phyloP scores from a whole-genome alignment of 202 grass and related monocot species.

The Hordeum pubiflorum region DNA sequence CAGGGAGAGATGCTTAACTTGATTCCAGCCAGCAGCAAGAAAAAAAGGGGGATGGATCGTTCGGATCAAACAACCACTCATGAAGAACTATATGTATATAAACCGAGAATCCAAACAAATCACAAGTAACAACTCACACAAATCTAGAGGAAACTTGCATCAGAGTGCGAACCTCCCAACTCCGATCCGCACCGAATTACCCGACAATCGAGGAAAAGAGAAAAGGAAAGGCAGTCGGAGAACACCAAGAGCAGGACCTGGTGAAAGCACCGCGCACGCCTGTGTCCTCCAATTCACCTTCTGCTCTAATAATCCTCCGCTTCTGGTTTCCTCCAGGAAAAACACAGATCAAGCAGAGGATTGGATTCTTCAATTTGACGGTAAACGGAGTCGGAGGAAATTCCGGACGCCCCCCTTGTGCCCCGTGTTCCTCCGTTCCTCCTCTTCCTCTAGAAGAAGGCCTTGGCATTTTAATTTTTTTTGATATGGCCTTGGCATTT shows the following conservation, averaged over 20 bases:
- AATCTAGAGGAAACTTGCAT: neutral
- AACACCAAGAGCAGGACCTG: neutral
- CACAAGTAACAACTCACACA: neutral
- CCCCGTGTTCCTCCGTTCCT: neutral
- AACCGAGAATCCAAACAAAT: conserved; percentile 18
- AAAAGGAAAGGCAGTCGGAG: too few relatives aligned
- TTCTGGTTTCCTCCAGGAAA: neutral
- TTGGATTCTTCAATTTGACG: neutral
- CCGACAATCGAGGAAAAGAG: too few relatives aligned
- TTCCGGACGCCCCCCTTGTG: neutral
- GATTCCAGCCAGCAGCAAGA: conserved; percentile 4
- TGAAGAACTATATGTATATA: too few relatives aligned
- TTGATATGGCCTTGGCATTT: neutral
- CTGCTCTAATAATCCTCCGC: neutral
- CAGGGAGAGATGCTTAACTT: neutral
- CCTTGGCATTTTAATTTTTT: too few relatives aligned
- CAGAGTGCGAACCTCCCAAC: neutral
- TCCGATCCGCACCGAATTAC: neutral
- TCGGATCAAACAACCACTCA: conserved; percentile 12
- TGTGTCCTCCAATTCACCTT: conserved; percentile 13
- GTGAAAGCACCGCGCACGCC: neutral
- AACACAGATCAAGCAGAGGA: neutral
- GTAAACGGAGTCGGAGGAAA: conserved; percentile 5
- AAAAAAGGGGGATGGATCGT: neutral
- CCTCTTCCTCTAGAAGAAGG: neutral